These are phyloP conservation scores for Backusella tarrabulga DNA, from an alignment of 192 early-diverging fungal genomes.

Conservation along the genomic window DNA sequence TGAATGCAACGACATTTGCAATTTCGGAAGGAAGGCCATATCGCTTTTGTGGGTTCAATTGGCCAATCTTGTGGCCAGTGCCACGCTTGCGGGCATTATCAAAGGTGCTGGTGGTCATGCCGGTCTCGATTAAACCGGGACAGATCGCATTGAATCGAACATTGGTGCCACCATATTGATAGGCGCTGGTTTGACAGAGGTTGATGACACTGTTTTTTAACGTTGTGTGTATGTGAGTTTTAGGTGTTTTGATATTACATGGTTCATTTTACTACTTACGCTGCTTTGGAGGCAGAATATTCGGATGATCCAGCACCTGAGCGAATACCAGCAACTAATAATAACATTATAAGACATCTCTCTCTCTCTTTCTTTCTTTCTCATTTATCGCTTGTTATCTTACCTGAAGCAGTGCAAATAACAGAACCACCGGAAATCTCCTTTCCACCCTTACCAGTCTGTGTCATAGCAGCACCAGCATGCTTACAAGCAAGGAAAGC, in stretches of 20 bases:
- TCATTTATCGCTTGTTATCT: neutral
- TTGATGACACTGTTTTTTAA: constrained; percentile 34
- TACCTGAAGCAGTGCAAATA: constrained; percentile 53
- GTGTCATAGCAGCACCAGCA: constrained; percentile 43
- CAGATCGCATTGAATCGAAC: constrained; percentile 54
- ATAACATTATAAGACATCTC: neutral
- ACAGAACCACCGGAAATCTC: constrained; percentile 43
- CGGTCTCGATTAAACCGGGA: constrained; percentile 52
- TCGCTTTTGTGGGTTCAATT: constrained; percentile 45
- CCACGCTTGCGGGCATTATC: constrained; percentile 44
- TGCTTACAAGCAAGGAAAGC: constrained; percentile 49
- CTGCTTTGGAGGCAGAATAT: constrained; percentile 56
- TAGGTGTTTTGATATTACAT: neutral
- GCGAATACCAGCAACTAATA: constrained; percentile 43
- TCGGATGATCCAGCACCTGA: constrained; percentile 48
- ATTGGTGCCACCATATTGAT: constrained; percentile 36
- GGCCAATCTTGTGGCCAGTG: constrained; percentile 42
- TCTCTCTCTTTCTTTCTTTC: neutral
- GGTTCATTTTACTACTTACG: constrained; percentile 3
- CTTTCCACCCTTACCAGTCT: constrained; percentile 42
- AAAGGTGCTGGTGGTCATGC: constrained; percentile 46
- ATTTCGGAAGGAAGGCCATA: constrained; percentile 42
- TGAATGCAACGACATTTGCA: constrained; percentile 42
- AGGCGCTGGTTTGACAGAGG: constrained; percentile 39
- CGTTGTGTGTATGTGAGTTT: no score